Conservation (phyloP, 2,329 filamentous ascomycete genomes). For the Cladophialophora carrionii region DNA sequence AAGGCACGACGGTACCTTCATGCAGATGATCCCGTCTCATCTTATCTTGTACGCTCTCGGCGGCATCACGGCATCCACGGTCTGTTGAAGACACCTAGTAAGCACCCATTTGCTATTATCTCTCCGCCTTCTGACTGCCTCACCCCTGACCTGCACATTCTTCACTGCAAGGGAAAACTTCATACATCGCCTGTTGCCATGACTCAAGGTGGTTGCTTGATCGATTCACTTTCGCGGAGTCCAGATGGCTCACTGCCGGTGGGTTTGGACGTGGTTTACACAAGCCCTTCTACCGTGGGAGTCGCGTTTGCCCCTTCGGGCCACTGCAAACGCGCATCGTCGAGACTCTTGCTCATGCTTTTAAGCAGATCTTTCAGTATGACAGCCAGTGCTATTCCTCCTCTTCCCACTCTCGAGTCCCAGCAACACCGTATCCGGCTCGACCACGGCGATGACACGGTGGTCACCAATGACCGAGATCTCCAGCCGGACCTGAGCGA, state of each 20-base stretch:
- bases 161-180: not conserved
- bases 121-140: not conserved
- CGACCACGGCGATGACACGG: not conserved
- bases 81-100: not conserved
- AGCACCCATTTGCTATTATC: not conserved
- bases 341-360: not conserved
- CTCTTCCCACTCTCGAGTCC: not conserved
- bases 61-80: not conserved
- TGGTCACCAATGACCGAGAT: not conserved
- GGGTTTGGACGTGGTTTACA: not conserved
- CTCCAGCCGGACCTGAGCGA: not conserved
- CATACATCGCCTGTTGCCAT: not conserved
- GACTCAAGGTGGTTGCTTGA: not conserved
- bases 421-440: not conserved
- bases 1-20: conserved; percentile 8
- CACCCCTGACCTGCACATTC: not conserved
- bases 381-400: not conserved
- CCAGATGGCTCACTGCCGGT: not conserved
- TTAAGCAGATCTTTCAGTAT: not conserved
- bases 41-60: not conserved
- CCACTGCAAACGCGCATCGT: not conserved
- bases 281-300: not conserved
- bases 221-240: not conserved
- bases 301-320: not conserved
- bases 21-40: conserved; percentile 1